Base-by-base conservation (phyloP, 2,329 filamentous ascomycete species). In the Pestalotiopsis sp. region DNA sequence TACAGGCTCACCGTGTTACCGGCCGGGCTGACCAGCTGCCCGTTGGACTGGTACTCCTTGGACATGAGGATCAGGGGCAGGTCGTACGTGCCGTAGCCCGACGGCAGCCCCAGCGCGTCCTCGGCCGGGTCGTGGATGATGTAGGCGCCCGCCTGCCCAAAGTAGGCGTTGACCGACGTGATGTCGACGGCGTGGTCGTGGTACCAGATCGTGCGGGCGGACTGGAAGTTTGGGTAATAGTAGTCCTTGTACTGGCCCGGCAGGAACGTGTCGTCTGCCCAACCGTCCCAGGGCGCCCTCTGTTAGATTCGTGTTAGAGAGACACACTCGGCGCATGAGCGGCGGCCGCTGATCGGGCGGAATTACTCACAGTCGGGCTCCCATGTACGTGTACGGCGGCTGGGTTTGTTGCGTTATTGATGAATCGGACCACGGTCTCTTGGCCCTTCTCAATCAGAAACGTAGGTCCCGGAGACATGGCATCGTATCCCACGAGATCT, bases 171-270 rank as follows among this genome's bases (percentile, higher is more conserved):
- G 59, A 84, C 78, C 6, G 85, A 84, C 13, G 87, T 89, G 25
- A 77, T 75, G 36, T 78, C 75, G 66, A 82, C 75, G 14, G 81
- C 79, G 68, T 81, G 80, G 70, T 84, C 85, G 72, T 90, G 87
- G 71, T 90, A 90, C 88, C 88, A 90, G 38, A 89, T 79, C 0
- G 85, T 81, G 49, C 87, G 82, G 1, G 82, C 85, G 52, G 80
- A 81, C 73, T 89, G 84, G 14, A 76, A 78, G 74, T 90, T 90
- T 11, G 87, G 87, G 71, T 88, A 90, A 75, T 89, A 90, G 75
- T 90, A 89, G 70, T 90, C 64, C 36, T 68, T 58, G 41, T 67
- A 67, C 72, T 89, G 78, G 0, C 86, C 85, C 0, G 83, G 82
- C 0, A 77, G 62, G 1, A 85, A 84, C n/a, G 81, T 78, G 70